Evolutionary conservation across 257 asterid species (phyloP), one percentile per base, ranked within the genome.

Genomic region (Nicotiana otophora): DNA sequence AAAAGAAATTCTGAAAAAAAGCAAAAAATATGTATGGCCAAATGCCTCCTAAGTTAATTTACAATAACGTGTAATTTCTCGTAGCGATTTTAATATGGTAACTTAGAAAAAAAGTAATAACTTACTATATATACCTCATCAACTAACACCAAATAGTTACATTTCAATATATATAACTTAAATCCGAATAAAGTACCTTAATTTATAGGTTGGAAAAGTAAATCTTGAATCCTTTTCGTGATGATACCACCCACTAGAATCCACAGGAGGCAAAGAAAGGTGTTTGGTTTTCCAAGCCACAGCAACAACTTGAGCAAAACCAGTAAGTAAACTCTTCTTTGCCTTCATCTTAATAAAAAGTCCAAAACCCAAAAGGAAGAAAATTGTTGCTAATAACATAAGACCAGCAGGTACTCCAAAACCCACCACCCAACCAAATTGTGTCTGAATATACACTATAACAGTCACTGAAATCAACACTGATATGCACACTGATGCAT

Each of bases 351-450:
- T 88, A 34, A 89, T 76, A 69, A 92, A 93, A 17, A 92, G 84
- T 76, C 78, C 83, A 5, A 91, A 84, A 16, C 97, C 97, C 36
- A 84, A 28, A 20, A 93, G 83, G 81, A 91, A 93, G 75, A 84
- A 30, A 36, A 92, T 53, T 1, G 90, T 34, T 5, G 95, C 86
- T 5, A 86, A 12, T 1, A 92, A 5, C 95, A 92, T 90, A 31
- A 93, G 89, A 11, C 84, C 92, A 2, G 85, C 93, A 0, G 95
- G 95, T 7, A 92, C 87, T 36, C 95, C 98, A 46, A 91, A 93
- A 0, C 98, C 95, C 5, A 93, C 14, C 33, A 86, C 80, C 98
- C 98, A 93, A 19, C 94, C 94, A 28, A n/a, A 77, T 7, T 23
- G 48, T 11, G 84, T 89, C 81, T 90, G 98, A 63, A 93, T 87